Evolutionary conservation across 805 yeast genomes (phyloP).

Genomic region (Ogataea nonfermentans): DNA sequence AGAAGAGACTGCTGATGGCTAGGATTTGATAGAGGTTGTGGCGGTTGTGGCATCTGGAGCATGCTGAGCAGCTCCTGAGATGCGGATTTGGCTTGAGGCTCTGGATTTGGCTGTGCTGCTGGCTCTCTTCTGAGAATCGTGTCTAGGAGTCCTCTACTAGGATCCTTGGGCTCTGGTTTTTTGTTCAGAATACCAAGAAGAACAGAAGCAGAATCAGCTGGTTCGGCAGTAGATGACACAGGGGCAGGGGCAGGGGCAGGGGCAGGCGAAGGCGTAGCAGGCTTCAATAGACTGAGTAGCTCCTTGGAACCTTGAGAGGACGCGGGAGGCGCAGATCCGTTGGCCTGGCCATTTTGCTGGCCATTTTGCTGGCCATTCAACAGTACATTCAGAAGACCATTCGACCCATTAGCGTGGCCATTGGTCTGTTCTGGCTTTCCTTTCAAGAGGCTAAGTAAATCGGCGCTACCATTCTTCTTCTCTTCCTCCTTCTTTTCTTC

Average conservation of each 20-base stretch:
- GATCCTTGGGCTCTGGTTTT: conserved; percentile 10
- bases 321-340: background rate
- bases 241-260: background rate
- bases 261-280: background rate
- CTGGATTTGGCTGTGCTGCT: background rate
- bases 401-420: conserved; percentile 1
- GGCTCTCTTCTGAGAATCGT: conserved; percentile 4
- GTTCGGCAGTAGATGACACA: conserved; percentile 1
- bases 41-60: conserved; percentile 7
- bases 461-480: conserved; percentile 6
- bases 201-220: conserved; percentile 8
- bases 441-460: conserved; percentile 14
- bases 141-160: conserved; percentile 13
- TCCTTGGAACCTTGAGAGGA: background rate
- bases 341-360: background rate
- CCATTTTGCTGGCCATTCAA: background rate
- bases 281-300: conserved; percentile 4
- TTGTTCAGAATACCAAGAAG: conserved; percentile 11
- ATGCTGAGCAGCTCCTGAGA: conserved; percentile 11
- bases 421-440: background rate
- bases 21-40: conserved; percentile 3
- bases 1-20: too few relatives aligned
- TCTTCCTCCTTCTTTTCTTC: background rate
- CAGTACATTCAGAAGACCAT: background rate
- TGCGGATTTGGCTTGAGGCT: background rate